These are phyloP conservation scores for Colletotrichum liriopes DNA, from an alignment of 2,329 filamentous ascomycete species.

Conservation along the genomic window DNA sequence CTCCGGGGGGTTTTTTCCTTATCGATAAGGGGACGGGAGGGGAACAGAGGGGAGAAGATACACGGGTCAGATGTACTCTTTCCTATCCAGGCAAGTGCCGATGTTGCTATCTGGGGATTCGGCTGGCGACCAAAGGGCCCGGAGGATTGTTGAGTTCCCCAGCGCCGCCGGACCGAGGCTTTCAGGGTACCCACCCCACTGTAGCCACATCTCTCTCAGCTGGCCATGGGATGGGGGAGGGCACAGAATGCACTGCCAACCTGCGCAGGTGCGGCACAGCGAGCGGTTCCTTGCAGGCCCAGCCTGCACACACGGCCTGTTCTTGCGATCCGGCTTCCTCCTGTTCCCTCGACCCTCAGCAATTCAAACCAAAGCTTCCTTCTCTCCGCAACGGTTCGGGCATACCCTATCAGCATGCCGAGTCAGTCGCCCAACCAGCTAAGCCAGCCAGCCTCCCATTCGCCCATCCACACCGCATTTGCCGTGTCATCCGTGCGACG, in stretches of 20 bases:
- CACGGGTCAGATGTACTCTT: slow-evolving; percentile 16
- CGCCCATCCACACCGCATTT: not conserved
- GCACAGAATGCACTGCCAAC: not conserved
- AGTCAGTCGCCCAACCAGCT: not conserved
- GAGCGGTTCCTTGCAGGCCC: slow-evolving; percentile 10
- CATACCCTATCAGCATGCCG: not conserved
- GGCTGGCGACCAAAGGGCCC: slow-evolving; percentile 1
- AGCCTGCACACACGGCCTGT: not conserved
- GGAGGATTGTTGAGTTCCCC: slow-evolving; percentile 9
- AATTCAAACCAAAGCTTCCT: not conserved
- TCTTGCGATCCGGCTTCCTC: not conserved
- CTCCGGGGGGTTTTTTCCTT: slow-evolving; percentile 29
- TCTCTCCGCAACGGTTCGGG: slow-evolving; percentile 8
- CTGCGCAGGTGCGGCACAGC: not conserved
- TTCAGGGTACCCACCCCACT: slow-evolving; percentile 25
- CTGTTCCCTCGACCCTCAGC: not conserved
- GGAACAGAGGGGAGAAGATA: not conserved
- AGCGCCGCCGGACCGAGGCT: slow-evolving; percentile 35
- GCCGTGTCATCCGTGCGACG: not conserved
- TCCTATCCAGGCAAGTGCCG: slow-evolving; percentile 29
- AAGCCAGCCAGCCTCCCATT: not conserved
- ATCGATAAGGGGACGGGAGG: slow-evolving; percentile 27
- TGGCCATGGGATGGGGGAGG: not conserved
- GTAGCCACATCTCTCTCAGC: slow-evolving; percentile 2
- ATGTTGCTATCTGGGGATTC: not conserved